A percentile compares a stretch with the other conserved stretches of the same genome.
Evolutionary conservation across 2,329 filamentous ascomycete genomes (phyloP).

Genomic region (Arachnomyces sp.): DNA sequence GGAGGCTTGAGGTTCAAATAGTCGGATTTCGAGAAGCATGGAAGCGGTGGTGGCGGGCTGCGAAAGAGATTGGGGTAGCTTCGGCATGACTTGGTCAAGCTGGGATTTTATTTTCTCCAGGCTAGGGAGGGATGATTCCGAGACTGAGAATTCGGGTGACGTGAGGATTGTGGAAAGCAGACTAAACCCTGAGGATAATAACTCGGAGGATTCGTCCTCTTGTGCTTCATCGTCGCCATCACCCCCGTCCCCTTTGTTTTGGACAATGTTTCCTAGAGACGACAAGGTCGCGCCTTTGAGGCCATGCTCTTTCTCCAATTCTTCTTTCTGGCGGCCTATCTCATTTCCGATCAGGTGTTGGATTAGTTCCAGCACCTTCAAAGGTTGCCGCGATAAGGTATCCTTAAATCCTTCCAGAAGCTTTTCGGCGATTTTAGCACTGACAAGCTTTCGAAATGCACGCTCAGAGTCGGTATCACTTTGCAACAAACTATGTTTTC

Average conservation of each 20-base stretch:
- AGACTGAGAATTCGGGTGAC: conserved; percentile 31
- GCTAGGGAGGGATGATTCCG: conserved; percentile 21
- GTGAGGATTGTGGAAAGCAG: conserved; percentile 35
- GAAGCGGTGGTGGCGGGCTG: conserved; percentile 33
- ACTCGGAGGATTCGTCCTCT: conserved; percentile 25
- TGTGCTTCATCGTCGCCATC: conserved; percentile 3
- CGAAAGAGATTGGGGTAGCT: conserved; percentile 24
- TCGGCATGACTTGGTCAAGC: conserved; percentile 28
- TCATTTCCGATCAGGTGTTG: conserved; percentile 35
- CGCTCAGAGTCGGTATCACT: conserved; percentile 18
- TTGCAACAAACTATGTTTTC: conserved; percentile 7
- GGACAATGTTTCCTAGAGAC: conserved; percentile 28
- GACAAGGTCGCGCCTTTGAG: conserved; percentile 24
- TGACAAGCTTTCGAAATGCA: conserved; percentile 29
- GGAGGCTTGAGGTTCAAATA: conserved; percentile 12
- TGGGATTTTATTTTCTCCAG: conserved; percentile 27
- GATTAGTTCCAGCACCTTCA: conserved; percentile 33
- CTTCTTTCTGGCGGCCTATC: conserved; percentile 6
- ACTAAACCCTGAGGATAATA: conserved; percentile 34
- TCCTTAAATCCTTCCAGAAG: conserved; percentile 36
- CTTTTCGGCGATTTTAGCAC: conserved; percentile 34
- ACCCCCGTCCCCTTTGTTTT: conserved; percentile 10
- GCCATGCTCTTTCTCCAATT: conserved; percentile 5
- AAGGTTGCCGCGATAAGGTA: conserved; percentile 31
- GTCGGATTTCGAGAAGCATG: conserved; percentile 35